Conservation (phyloP, 257 asterid genomes). For the Henckelia pumila region DNA sequence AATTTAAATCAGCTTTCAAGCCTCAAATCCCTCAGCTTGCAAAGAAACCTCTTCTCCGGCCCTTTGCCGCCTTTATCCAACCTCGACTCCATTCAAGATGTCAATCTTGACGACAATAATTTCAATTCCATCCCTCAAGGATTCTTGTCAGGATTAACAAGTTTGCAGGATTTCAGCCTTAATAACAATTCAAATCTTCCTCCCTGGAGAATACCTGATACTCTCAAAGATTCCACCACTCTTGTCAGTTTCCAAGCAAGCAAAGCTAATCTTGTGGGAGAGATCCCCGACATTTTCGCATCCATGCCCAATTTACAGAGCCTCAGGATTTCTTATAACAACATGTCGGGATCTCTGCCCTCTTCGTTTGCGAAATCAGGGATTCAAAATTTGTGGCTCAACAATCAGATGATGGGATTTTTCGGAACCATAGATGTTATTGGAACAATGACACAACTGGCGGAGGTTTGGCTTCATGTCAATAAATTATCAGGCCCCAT, state of each 20-base stretch:
- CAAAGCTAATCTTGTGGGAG: constrained; percentile 50
- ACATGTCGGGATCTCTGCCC: constrained; percentile 62
- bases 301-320: constrained; percentile 52
- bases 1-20: constrained; percentile 54
- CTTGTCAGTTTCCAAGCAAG: constrained; percentile 46
- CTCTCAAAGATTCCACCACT: constrained; percentile 47
- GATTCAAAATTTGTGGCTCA: constrained; percentile 56
- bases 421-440: constrained; percentile 55
- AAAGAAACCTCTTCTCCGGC: constrained; percentile 53
- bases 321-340: constrained; percentile 63
- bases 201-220: constrained; percentile 52
- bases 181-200: constrained; percentile 49
- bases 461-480: constrained; percentile 60
- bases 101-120: constrained; percentile 51
- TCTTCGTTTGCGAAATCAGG: constrained; percentile 48
- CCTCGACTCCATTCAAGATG: constrained; percentile 40
- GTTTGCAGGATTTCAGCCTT: constrained; percentile 50
- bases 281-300: constrained; percentile 63
- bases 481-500: constrained; percentile 66
- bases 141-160: constrained; percentile 58
- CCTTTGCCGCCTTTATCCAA: constrained; percentile 53
- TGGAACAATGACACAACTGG: constrained; percentile 45
- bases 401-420: constrained; percentile 59
- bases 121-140: constrained; percentile 50
- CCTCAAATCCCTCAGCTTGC: constrained; percentile 57